These are phyloP conservation scores for Vanderwaltozyma verrucispora DNA, from an alignment of 805 yeast species.

Conservation along the genomic window DNA sequence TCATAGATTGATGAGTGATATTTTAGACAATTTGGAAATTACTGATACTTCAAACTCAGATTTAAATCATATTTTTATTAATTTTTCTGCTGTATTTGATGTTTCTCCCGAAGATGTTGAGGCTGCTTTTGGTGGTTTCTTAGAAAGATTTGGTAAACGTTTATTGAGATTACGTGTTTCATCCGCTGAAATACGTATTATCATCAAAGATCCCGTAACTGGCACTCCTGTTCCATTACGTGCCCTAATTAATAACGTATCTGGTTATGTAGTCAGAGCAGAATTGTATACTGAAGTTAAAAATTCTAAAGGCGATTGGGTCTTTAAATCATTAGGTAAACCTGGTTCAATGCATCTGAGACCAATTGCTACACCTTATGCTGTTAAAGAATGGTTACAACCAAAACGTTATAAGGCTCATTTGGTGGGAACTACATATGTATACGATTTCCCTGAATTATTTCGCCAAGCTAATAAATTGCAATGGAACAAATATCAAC, in stretches of 20 bases:
- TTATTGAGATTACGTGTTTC: constrained; percentile 95
- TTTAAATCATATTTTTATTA: constrained; percentile 92
- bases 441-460: constrained; percentile 97
- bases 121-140: constrained; percentile 94
- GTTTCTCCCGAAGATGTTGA: constrained; percentile 93
- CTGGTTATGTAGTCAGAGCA: constrained; percentile 94
- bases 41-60: constrained; percentile 93
- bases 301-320: constrained; percentile 91
- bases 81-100: constrained; percentile 92
- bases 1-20: constrained; percentile 90
- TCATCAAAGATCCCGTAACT: constrained; percentile 79
- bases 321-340: constrained; percentile 86
- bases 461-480: constrained; percentile 86
- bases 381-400: constrained; percentile 95
- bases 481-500: constrained; percentile 67
- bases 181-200: constrained; percentile 94
- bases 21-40: constrained; percentile 88
- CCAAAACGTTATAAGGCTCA: constrained; percentile 99
- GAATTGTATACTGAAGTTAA: constrained; percentile 92
- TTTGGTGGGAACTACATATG: constrained; percentile 95
- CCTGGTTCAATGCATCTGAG: constrained; percentile 98
- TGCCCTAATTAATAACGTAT: constrained; percentile 91
- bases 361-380: constrained; percentile 91
- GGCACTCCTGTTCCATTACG: constrained; percentile 92
- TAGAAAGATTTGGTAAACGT: constrained; percentile 95